Conservation (phyloP, 768 basidiomycete genomes). For the Fibroporia radiculosa region DNA sequence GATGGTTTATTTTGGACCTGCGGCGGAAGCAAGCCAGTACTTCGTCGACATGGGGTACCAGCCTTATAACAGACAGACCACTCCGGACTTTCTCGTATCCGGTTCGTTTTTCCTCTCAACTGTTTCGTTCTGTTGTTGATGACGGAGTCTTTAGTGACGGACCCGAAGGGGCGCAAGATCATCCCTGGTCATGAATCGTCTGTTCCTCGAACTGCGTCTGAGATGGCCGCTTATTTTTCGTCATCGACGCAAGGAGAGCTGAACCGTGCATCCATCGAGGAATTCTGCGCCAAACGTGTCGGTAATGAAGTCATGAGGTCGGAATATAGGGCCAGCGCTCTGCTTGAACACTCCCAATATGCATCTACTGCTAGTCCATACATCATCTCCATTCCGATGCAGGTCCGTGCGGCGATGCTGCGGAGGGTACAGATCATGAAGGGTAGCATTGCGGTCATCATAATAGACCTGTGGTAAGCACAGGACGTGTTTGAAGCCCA, state of each 20-base stretch:
- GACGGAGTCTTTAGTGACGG: constrained; percentile 55
- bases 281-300: constrained; percentile 37
- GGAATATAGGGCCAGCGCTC: constrained; percentile 41
- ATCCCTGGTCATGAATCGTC: constrained; percentile 31
- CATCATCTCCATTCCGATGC: constrained; percentile 27
- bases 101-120: constrained; percentile 15
- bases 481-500: neutral
- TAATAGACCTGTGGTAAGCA: constrained; percentile 21
- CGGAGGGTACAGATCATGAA: constrained; percentile 28
- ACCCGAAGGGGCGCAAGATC: constrained; percentile 49
- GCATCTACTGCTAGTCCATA: constrained; percentile 33
- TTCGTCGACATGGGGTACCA: constrained; percentile 63
- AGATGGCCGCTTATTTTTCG: constrained; percentile 38
- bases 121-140: too few relatives aligned
- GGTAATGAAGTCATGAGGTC: constrained; percentile 34
- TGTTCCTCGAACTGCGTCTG: constrained; percentile 46
- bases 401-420: constrained; percentile 27
- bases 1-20: constrained; percentile 71
- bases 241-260: constrained; percentile 29
- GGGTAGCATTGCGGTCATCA: constrained; percentile 22
- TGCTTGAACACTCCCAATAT: constrained; percentile 41
- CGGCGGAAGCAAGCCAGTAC: constrained; percentile 55
- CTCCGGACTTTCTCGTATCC: constrained; percentile 50
- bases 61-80: constrained; percentile 48
- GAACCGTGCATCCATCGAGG: constrained; percentile 40